phyloP scores from a whole-genome alignment of 2,329 filamentous ascomycete genomes.

The Fusarium metavorans region DNA sequence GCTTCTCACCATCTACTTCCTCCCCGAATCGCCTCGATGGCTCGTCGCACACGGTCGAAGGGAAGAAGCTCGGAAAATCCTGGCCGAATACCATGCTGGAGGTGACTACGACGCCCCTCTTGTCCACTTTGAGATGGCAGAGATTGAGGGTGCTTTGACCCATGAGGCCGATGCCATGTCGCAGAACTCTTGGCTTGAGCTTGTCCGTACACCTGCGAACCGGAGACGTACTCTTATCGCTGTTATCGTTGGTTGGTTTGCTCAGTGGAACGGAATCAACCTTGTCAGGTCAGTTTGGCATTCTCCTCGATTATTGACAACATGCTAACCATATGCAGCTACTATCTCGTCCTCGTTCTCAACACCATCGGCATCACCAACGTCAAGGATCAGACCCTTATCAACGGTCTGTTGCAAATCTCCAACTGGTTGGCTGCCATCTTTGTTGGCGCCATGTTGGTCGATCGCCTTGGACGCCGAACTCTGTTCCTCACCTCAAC shows the following conservation, averaged over 20 bases:
- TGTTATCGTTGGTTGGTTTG: conserved; percentile 34
- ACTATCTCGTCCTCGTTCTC: conserved; percentile 54
- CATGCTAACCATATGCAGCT: conserved; percentile 30
- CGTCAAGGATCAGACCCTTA: conserved; percentile 50
- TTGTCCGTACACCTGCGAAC: conserved; percentile 52
- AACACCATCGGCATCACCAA: conserved; percentile 54
- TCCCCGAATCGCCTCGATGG: conserved; percentile 46
- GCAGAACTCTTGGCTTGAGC: conserved; percentile 53
- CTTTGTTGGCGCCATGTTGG: conserved; percentile 52
- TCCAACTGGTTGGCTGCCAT: conserved; percentile 54
- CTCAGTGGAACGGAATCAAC: conserved; percentile 41
- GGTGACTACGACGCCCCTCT: conserved; percentile 55
- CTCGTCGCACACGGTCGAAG: conserved; percentile 50
- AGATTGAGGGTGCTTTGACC: conserved; percentile 53
- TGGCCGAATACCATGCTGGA: conserved; percentile 56
- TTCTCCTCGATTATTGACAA: neutral
- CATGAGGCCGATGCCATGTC: conserved; percentile 48
- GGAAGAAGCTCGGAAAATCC: conserved; percentile 52
- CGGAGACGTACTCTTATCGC: conserved; percentile 41
- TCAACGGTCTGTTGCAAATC: conserved; percentile 49
- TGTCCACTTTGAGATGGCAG: conserved; percentile 55
- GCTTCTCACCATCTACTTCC: conserved; percentile 39
- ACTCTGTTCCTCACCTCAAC: conserved; percentile 54
- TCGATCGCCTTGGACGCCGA: conserved; percentile 55
- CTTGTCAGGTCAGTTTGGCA: conserved; percentile 17